phyloP scores from a whole-genome alignment of 352 stramenopile genomes.

The Lagenidium sp. region DNA sequence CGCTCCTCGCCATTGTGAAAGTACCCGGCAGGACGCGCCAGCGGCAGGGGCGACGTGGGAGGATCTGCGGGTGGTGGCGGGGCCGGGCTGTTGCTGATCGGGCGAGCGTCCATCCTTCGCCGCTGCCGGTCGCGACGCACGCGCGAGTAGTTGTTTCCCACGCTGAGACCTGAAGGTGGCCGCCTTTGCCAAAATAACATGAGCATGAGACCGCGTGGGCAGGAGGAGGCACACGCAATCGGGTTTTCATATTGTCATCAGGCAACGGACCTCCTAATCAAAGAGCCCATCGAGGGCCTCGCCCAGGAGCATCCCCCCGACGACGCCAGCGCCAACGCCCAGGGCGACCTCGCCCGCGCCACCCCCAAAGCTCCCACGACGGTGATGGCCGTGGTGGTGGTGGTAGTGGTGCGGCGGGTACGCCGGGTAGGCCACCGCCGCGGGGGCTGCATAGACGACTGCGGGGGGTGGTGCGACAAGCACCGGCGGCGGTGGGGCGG shows the following conservation, averaged over 20 bases:
- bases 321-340: constrained; percentile 58
- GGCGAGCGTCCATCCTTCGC: too few species aligned
- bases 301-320: constrained; percentile 68
- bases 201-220: not conserved
- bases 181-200: too few species aligned
- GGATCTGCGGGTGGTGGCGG: not conserved
- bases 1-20: too few species aligned
- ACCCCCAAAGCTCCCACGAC: constrained; percentile 12
- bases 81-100: not conserved
- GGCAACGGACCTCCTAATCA: constrained; percentile 6
- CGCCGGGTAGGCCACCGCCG: constrained; percentile 3
- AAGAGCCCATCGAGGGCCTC: constrained; percentile 59
- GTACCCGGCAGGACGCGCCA: not conserved
- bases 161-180: too few species aligned
- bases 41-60: not conserved
- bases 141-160: too few species aligned
- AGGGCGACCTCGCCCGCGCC: constrained; percentile 39
- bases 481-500: constrained; percentile 20
- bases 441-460: constrained; percentile 5
- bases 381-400: constrained; percentile 11
- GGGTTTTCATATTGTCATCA: not conserved
- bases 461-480: constrained; percentile 11
- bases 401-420: constrained; percentile 27
- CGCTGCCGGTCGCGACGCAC: too few species aligned
- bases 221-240: not conserved